A percentile compares a stretch with the other conserved stretches of the same genome.
Evolutionary conservation across 495 filamentous ascomycete genomes (phyloP).

Genomic region (Oidiodendron maius): DNA sequence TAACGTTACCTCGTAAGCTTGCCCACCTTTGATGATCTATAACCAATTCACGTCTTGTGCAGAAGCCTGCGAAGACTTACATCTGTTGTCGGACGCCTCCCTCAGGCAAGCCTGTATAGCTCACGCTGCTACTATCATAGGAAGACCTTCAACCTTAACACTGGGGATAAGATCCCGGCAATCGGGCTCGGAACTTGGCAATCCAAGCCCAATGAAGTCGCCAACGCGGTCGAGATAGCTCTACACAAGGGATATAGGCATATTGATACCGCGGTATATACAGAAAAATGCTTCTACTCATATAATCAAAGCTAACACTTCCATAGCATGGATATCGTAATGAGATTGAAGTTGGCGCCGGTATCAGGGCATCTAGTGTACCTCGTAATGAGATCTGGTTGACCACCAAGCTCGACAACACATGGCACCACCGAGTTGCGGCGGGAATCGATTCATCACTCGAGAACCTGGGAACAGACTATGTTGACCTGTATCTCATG

Average conservation of each 20-base stretch:
- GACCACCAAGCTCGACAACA: slow-evolving; percentile 78
- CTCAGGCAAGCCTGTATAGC: slow-evolving; percentile 11
- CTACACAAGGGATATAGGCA: slow-evolving; percentile 62
- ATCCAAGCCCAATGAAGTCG: slow-evolving; percentile 55
- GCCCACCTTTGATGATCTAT: background rate
- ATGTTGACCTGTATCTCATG: slow-evolving; percentile 74
- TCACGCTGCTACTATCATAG: slow-evolving; percentile 14
- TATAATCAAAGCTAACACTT: background rate
- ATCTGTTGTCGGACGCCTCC: slow-evolving; percentile 7
- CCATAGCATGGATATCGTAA: slow-evolving; percentile 49
- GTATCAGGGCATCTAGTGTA: slow-evolving; percentile 57
- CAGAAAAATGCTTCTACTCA: background rate
- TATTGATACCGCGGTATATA: slow-evolving; percentile 41
- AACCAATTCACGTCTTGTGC: slow-evolving; percentile 16
- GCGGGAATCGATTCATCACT: slow-evolving; percentile 65
- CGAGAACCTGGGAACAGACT: slow-evolving; percentile 64
- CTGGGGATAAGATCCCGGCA: slow-evolving; percentile 67
- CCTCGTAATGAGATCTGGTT: slow-evolving; percentile 76
- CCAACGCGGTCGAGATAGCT: slow-evolving; percentile 45
- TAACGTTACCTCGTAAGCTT: slow-evolving; percentile 14
- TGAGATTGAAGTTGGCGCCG: slow-evolving; percentile 55
- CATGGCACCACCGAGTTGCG: slow-evolving; percentile 63
- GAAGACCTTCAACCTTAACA: slow-evolving; percentile 64
- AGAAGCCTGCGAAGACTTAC: slow-evolving; percentile 20
- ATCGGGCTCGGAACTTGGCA: slow-evolving; percentile 78